Evolutionary conservation across 495 filamentous ascomycete genomes (phyloP).

Genomic region (Penicillium tannophilum): DNA sequence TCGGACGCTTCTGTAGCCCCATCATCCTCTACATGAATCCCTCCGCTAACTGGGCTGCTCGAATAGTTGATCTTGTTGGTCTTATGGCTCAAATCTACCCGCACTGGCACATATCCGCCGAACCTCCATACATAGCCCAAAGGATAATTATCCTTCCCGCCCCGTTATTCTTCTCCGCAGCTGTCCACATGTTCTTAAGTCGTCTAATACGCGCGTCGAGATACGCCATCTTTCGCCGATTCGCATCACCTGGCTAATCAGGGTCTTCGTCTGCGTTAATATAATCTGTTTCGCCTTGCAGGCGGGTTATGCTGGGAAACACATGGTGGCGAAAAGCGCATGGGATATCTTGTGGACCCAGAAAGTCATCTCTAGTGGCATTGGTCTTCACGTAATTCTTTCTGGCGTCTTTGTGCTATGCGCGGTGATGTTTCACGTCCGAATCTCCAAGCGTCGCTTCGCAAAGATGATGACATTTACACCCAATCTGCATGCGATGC

Average conservation of each 20-base stretch:
- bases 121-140: conserved; percentile 12
- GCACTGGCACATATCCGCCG: conserved; percentile 3
- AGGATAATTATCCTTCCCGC: conserved; percentile 14
- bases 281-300: conserved; percentile 63
- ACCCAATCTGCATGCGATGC: neutral
- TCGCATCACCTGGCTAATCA: conserved; percentile 51
- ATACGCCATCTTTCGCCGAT: conserved; percentile 13
- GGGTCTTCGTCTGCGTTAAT: conserved; percentile 63
- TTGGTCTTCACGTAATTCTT: conserved; percentile 62
- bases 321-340: neutral
- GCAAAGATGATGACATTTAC: neutral
- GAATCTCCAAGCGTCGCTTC: conserved; percentile 24
- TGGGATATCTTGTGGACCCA: conserved; percentile 13
- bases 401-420: conserved; percentile 54
- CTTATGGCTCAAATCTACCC: conserved; percentile 5
- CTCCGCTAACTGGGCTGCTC: neutral
- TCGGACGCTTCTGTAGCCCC: conserved; percentile 11
- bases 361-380: conserved; percentile 57
- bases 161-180: conserved; percentile 52
- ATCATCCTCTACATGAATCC: neutral
- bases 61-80: conserved; percentile 12
- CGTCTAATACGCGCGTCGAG: conserved; percentile 59
- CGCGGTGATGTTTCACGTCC: conserved; percentile 42
- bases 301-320: conserved; percentile 39
- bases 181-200: conserved; percentile 65